These are phyloP conservation scores for Stereum hirsutum DNA, from an alignment of 1,284 basidiomycete species.

Conservation along the genomic window DNA sequence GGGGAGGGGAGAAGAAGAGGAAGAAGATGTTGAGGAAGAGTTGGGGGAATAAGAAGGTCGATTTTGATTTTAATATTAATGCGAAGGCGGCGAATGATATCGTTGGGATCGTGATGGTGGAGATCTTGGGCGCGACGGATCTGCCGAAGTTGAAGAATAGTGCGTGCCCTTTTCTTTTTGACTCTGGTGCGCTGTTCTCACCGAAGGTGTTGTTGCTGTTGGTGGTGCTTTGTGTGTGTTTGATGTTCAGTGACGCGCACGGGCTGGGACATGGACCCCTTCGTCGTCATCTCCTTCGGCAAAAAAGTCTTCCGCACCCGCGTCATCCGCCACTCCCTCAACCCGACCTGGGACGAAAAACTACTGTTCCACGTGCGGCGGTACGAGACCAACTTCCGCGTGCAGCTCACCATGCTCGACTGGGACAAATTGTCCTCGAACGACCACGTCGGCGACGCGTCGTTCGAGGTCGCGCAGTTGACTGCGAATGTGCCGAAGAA, in stretches of 20 bases:
- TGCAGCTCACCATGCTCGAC: constrained; percentile 80
- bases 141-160: constrained; percentile 84
- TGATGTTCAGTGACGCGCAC: constrained; percentile 59
- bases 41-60: constrained; percentile 27
- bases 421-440: constrained; percentile 93
- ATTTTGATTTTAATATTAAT: constrained; percentile 66
- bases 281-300: constrained; percentile 92
- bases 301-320: constrained; percentile 96
- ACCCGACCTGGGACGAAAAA: constrained; percentile 94
- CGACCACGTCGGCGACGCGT: constrained; percentile 76
- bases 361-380: constrained; percentile 90
- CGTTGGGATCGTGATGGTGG: constrained; percentile 86
- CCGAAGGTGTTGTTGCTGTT: background rate
- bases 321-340: constrained; percentile 81
- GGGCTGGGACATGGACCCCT: constrained; percentile 96
- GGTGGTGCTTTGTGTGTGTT: background rate
- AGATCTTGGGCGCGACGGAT: constrained; percentile 65
- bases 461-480: constrained; percentile 64
- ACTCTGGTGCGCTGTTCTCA: constrained; percentile 1
- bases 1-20: constrained; percentile 4
- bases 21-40: constrained; percentile 15
- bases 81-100: constrained; percentile 74
- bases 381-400: constrained; percentile 73
- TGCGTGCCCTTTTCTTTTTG: constrained; percentile 29
- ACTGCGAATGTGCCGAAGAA: constrained; percentile 67